A percentile compares a stretch with the other conserved stretches of the same genome.
Conservation (phyloP, 257 asterid genomes). For the Solanum sejunctum region DNA sequence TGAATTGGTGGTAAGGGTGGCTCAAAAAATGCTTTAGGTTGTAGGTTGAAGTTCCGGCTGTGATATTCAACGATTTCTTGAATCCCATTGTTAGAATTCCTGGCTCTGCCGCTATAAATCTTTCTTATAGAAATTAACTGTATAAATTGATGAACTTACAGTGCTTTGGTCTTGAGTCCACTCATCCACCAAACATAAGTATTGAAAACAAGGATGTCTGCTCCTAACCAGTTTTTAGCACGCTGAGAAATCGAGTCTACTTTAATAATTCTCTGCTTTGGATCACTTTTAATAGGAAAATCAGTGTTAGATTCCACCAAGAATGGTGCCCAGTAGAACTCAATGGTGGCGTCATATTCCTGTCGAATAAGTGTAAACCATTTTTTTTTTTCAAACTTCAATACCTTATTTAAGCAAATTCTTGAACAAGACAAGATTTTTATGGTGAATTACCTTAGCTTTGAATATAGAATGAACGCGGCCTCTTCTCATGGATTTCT, state of each 20-base stretch:
- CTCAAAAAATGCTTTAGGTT: neutral
- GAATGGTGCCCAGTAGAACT: slow-evolving; percentile 16
- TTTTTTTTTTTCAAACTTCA: neutral
- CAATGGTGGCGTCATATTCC: slow-evolving; percentile 73
- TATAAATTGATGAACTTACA: neutral
- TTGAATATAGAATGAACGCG: slow-evolving; percentile 43
- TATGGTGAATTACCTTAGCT: slow-evolving; percentile 13
- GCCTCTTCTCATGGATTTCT: slow-evolving; percentile 65
- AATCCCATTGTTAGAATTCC: neutral
- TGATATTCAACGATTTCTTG: neutral
- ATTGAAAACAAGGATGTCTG: neutral
- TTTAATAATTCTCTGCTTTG: neutral
- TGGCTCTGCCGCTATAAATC: neutral
- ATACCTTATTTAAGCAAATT: neutral
- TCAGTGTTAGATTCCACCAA: slow-evolving; percentile 67
- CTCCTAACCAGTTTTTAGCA: neutral
- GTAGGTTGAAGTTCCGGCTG: neutral
- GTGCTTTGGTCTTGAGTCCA: neutral
- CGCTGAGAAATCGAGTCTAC: neutral
- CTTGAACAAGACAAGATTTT: neutral
- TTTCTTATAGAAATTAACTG: neutral
- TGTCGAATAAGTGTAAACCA: neutral
- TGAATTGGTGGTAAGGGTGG: neutral
- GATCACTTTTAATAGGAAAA: neutral
- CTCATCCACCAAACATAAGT: neutral